Base-by-base conservation (phyloP, 768 basidiomycete genomes). In the Mycena maculata region DNA sequence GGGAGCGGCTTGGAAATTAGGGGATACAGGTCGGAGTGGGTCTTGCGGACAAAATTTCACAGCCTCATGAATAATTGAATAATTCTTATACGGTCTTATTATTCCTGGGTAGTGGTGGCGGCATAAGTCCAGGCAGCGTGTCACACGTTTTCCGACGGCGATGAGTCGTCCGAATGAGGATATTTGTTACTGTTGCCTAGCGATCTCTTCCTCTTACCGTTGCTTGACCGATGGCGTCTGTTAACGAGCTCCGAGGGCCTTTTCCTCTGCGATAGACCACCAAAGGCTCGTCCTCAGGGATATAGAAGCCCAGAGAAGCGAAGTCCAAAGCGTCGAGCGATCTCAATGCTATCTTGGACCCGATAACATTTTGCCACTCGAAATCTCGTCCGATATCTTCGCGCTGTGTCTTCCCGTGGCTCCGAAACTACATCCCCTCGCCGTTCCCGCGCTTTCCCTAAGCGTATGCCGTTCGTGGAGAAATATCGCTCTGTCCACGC, bases 341-440 rank as follows among this genome's bases (percentile, higher is more conserved):
- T 1, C 48, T 65, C 16, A 58, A 58, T 12, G 20, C 38, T 28
- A 10, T 36, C 20, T 31, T 41, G 7, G 63, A 58, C 49, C 55
- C 56, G 5, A 31, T 65, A 15, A 30, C 63, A 1, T 38, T 11
- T 9, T 65, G 22, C 56, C 63, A 11, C 9, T 58, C 23, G 63
- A 65, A 42, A 23, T 65, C 30, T 31, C 63, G 6, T 58, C 63
- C n/a, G n/a, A n/a, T n/a, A n/a, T n/a, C n/a, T n/a, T 31, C 2
- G 52, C 1, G 53, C 58, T 7, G 42, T 64, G 27, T 4, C 30
- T 16, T 47, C 58, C 9, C 63, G 55, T 27, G n/a, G 11, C 12
- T 4, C 12, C 44, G 22, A 5, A 2, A 45, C 3, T 6, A 3
- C 18, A 42, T 39, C 10, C 36, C 12, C 47, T 9, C 20, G 7